A percentile compares a stretch with the other conserved stretches of the same genome.
Conservation (phyloP, 768 basidiomycete genomes). For the Tephrocybe sp. region DNA sequence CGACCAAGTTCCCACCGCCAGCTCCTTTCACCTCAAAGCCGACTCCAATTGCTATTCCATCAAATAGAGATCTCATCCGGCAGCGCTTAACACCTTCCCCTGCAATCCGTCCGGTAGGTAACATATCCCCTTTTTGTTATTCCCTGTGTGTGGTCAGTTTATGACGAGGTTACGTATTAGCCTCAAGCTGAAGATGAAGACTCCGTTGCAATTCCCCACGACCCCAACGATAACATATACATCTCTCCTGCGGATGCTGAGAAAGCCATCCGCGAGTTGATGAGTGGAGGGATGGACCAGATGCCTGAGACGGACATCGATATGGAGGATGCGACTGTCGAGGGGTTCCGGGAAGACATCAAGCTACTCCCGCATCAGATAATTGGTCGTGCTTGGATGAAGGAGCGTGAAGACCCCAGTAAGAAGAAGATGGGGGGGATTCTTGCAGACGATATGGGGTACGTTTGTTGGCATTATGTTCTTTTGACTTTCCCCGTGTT, state of each 20-base stretch:
- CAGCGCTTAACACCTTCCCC: slow-evolving; percentile 10
- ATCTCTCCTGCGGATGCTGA: slow-evolving; percentile 61
- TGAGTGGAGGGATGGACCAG: slow-evolving; percentile 62
- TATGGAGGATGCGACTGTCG: slow-evolving; percentile 65
- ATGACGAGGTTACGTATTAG: background rate
- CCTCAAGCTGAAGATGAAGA: slow-evolving; percentile 31
- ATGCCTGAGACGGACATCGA: slow-evolving; percentile 57
- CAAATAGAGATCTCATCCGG: slow-evolving; percentile 24
- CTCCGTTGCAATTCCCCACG: slow-evolving; percentile 25
- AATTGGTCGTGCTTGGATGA: slow-evolving; percentile 85
- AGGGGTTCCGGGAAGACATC: slow-evolving; percentile 73
- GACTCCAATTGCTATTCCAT: slow-evolving; percentile 32
- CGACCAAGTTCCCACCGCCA: slow-evolving; percentile 10
- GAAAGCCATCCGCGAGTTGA: slow-evolving; percentile 72
- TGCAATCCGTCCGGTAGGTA: background rate
- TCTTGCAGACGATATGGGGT: slow-evolving; percentile 91
- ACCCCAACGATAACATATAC: slow-evolving; percentile 25
- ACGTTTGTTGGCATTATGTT: slow-evolving; percentile 19
- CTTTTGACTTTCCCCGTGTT: background rate
- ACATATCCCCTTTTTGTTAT: background rate
- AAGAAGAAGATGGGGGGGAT: slow-evolving; percentile 84
- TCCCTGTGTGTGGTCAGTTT: no score
- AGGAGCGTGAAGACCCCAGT: slow-evolving; percentile 61
- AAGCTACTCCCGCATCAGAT: slow-evolving; percentile 85
- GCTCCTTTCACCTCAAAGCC: slow-evolving; percentile 11